These are phyloP conservation scores for Vaccinium corymbosum DNA, from an alignment of 148 eudicot species.

Conservation along the genomic window DNA sequence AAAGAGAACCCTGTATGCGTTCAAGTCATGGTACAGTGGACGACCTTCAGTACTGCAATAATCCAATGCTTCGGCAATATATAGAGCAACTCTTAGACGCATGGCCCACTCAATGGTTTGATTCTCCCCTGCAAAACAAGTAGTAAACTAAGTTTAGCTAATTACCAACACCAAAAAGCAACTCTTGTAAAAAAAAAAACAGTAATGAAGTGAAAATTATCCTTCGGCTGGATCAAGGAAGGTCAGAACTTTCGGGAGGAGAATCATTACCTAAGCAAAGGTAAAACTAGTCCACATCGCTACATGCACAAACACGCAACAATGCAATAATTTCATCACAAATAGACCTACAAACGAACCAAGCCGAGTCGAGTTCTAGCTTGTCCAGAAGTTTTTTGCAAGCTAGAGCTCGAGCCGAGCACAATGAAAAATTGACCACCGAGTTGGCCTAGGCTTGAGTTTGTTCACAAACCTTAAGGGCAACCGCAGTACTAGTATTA, in stretches of 20 bases:
- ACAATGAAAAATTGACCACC: too few relatives aligned
- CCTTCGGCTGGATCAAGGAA: neutral
- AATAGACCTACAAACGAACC: too few relatives aligned
- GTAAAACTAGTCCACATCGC: neutral
- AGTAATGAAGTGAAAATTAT: neutral
- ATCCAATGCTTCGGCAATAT: slow-evolving; percentile 86
- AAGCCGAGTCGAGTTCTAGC: too few relatives aligned
- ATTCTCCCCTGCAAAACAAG: slow-evolving; percentile 69
- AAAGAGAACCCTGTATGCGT: slow-evolving; percentile 91
- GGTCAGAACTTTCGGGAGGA: neutral
- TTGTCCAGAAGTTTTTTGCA: too few relatives aligned
- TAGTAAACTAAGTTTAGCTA: neutral
- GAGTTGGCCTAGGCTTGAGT: too few relatives aligned
- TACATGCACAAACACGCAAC: neutral
- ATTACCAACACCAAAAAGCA: neutral
- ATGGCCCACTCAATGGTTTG: slow-evolving; percentile 95
- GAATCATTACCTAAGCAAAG: neutral
- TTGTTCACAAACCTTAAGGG: too few relatives aligned
- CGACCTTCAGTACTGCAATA: slow-evolving; percentile 79
- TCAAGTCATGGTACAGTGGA: slow-evolving; percentile 81
- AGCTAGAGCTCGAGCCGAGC: too few relatives aligned
- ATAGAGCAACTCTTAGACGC: slow-evolving; percentile 78
- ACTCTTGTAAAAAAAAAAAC: neutral
- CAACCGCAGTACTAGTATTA: too few relatives aligned
- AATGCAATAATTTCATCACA: too few relatives aligned